phyloP scores from a whole-genome alignment of 768 basidiomycete species.

The Leucosporidium yakuticum region DNA sequence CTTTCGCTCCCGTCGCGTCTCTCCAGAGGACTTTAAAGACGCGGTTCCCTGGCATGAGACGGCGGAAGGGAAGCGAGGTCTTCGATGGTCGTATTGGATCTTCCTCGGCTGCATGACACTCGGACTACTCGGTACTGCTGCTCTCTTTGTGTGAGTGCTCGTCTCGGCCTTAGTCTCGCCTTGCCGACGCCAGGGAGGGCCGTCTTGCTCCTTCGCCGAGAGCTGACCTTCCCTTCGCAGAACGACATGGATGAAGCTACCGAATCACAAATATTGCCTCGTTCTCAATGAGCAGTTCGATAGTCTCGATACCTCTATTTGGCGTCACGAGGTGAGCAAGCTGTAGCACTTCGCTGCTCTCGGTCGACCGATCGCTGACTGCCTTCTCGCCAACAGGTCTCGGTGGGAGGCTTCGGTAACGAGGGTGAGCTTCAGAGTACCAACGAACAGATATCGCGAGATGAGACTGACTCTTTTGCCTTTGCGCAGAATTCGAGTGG shows the following conservation, averaged over 20 bases:
- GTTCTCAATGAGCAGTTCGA: constrained; percentile 70
- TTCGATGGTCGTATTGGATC: neutral
- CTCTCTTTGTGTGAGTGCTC: constrained; percentile 4
- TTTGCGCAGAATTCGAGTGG: constrained; percentile 70
- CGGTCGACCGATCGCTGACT: no score
- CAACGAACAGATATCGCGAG: neutral
- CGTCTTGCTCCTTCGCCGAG: neutral
- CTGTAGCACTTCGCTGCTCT: no score
- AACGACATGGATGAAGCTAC: neutral
- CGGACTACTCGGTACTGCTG: neutral
- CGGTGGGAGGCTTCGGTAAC: constrained; percentile 75
- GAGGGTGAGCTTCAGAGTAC: constrained; percentile 11
- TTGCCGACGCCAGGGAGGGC: neutral
- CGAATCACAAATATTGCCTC: constrained; percentile 47
- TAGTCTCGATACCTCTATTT: constrained; percentile 52
- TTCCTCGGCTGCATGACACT: neutral
- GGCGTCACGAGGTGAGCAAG: constrained; percentile 54
- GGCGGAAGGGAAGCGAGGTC: neutral
- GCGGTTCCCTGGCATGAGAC: neutral
- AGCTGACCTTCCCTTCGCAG: neutral
- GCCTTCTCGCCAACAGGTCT: constrained; percentile 44
- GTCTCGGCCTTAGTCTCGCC: no score
- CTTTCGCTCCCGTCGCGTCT: neutral
- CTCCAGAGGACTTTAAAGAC: neutral
- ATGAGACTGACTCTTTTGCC: constrained; percentile 51